These are phyloP conservation scores for Cryptosporidium sp. DNA, from an alignment of 169 alveolate genomes.

Conservation along the genomic window DNA sequence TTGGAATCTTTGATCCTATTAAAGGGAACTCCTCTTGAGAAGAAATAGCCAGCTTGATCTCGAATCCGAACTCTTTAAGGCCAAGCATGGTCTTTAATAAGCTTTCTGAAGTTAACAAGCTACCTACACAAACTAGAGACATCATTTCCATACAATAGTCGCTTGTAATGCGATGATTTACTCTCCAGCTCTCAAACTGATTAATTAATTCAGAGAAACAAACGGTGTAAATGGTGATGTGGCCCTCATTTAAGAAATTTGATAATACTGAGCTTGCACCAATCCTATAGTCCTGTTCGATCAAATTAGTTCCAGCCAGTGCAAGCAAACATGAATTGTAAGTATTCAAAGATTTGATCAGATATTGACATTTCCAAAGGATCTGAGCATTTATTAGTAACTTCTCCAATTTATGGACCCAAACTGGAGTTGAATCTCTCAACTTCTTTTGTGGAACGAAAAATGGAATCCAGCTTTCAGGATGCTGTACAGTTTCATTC, in stretches of 20 bases:
- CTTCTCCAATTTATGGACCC: conserved; percentile 13
- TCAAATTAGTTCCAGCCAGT: conserved; percentile 13
- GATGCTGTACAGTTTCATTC: conserved; percentile 20
- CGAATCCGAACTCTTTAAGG: not conserved
- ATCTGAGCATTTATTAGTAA: conserved; percentile 34
- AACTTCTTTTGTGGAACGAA: conserved; percentile 17
- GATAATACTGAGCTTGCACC: conserved; percentile 4
- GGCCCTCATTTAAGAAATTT: conserved; percentile 28
- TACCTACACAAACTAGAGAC: conserved; percentile 24
- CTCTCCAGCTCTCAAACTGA: conserved; percentile 72
- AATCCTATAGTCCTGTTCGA: not conserved
- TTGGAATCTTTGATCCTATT: not conserved
- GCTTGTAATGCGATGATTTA: conserved; percentile 23
- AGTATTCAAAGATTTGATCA: conserved; percentile 34
- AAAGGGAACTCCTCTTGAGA: not conserved
- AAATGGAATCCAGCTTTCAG: conserved; percentile 59
- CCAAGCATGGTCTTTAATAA: not conserved
- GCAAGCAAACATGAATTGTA: conserved; percentile 42
- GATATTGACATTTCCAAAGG: conserved; percentile 38
- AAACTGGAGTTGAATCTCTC: conserved; percentile 11
- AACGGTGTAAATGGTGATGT: conserved; percentile 39
- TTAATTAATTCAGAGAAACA: conserved; percentile 53
- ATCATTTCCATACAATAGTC: conserved; percentile 66
- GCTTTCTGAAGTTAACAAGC: conserved; percentile 37
- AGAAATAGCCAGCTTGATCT: not conserved